Conservation (phyloP, 805 yeast genomes). For the Candida insectalens region DNA sequence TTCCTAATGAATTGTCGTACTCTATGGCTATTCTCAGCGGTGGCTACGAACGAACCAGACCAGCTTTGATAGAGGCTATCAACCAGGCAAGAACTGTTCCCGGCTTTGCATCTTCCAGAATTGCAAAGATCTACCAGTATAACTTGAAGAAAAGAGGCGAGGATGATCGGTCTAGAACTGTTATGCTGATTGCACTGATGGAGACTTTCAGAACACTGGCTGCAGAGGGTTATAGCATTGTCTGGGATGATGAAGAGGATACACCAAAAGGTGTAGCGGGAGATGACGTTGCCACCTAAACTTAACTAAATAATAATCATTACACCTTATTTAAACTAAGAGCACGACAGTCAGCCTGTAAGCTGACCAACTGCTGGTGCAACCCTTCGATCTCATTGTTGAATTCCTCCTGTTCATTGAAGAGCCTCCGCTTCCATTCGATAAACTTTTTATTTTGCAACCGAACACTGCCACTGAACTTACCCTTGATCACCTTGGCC, state of each 20-base stretch:
- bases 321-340: too few species aligned
- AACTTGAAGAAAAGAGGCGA: constrained; percentile 31
- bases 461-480: constrained; percentile 32
- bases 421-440: constrained; percentile 50
- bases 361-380: constrained; percentile 27
- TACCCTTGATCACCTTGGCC: constrained; percentile 33
- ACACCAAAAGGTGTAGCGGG: too few species aligned
- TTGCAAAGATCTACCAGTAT: constrained; percentile 27
- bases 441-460: constrained; percentile 48
- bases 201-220: constrained; percentile 20
- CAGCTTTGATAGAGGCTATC: constrained; percentile 22
- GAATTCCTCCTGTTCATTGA: constrained; percentile 43
- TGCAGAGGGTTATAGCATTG: constrained; percentile 10
- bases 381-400: constrained; percentile 42
- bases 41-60: constrained; percentile 28
- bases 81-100: constrained; percentile 25
- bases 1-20: constrained; percentile 48
- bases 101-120: constrained; percentile 24
- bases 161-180: constrained; percentile 11
- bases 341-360: too few species aligned
- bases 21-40: constrained; percentile 33
- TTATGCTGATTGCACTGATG: constrained; percentile 23
- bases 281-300: too few species aligned
- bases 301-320: background rate
- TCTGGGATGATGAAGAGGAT: background rate